Conservation (phyloP, 352 stramenopile species). For the Phytophthora macrochlamydospora region DNA sequence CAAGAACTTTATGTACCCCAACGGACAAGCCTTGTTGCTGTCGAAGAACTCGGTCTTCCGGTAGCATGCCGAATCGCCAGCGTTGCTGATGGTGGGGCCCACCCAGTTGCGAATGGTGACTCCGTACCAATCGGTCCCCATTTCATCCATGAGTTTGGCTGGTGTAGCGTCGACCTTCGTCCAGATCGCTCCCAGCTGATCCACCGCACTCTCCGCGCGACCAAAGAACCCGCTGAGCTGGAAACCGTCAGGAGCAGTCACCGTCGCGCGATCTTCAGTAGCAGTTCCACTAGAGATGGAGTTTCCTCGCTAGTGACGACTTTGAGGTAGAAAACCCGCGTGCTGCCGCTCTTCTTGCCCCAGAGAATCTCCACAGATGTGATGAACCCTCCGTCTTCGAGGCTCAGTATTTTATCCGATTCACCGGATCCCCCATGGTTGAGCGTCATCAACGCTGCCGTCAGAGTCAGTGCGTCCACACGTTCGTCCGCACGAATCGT, state of each 20-base stretch:
- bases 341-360: conserved; percentile 15
- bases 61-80: conserved; percentile 22
- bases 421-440: too few species aligned
- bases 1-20: conserved; percentile 8
- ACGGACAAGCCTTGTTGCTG: conserved; percentile 6
- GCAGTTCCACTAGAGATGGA: conserved; percentile 6
- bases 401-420: too few species aligned
- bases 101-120: conserved; percentile 21
- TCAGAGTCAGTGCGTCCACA: neutral
- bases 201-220: conserved; percentile 1
- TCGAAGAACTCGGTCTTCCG: conserved; percentile 12
- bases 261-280: conserved; percentile 8
- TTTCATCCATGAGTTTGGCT: conserved; percentile 7
- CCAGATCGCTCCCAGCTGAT: conserved; percentile 10
- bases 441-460: too few species aligned
- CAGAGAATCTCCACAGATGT: neutral
- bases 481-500: conserved; percentile 14
- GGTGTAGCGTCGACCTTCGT: conserved; percentile 5
- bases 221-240: conserved; percentile 15
- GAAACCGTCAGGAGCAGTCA: conserved; percentile 5
- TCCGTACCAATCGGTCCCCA: conserved; percentile 14
- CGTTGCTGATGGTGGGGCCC: conserved; percentile 9
- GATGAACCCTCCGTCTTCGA: too few species aligned
- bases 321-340: conserved; percentile 11
- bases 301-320: conserved; percentile 6